Evolutionary conservation across 768 basidiomycete genomes (phyloP).

Genomic region (Termitomyces sp.): DNA sequence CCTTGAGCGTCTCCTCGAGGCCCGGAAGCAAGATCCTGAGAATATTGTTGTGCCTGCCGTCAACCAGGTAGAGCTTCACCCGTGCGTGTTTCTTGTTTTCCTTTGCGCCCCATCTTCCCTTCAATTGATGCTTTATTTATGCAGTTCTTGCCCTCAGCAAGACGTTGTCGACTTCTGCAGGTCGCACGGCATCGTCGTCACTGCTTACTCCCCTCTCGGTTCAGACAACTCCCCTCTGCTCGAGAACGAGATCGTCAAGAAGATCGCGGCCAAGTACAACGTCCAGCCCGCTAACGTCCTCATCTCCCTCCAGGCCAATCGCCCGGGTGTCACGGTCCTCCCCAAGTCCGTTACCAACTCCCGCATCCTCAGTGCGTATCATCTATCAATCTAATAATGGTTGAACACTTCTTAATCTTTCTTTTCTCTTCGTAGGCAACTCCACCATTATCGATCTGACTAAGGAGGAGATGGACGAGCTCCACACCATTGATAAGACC

Average conservation of each 20-base stretch:
- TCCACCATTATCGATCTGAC: slow-evolving; percentile 54
- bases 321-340: slow-evolving; percentile 54
- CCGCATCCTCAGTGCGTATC: slow-evolving; percentile 48
- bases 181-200: slow-evolving; percentile 59
- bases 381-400: neutral
- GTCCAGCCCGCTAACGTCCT: slow-evolving; percentile 62
- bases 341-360: slow-evolving; percentile 72
- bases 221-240: slow-evolving; percentile 66
- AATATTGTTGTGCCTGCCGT: slow-evolving; percentile 63
- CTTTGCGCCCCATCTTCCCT: neutral
- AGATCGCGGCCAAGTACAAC: slow-evolving; percentile 56
- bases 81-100: slow-evolving; percentile 31
- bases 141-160: slow-evolving; percentile 56
- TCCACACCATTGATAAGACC: slow-evolving; percentile 55
- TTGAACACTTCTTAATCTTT: neutral
- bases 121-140: neutral
- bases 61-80: slow-evolving; percentile 78
- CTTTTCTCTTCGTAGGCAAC: slow-evolving; percentile 37
- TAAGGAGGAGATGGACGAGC: slow-evolving; percentile 51
- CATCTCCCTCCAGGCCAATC: slow-evolving; percentile 70
- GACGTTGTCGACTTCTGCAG: slow-evolving; percentile 59
- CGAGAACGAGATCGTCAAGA: slow-evolving; percentile 49
- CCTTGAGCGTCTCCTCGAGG: slow-evolving; percentile 51
- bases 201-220: slow-evolving; percentile 79
- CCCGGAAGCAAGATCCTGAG: slow-evolving; percentile 18